Evolutionary conservation across 805 yeast genomes (phyloP).

Genomic region (Candida patagonica): DNA sequence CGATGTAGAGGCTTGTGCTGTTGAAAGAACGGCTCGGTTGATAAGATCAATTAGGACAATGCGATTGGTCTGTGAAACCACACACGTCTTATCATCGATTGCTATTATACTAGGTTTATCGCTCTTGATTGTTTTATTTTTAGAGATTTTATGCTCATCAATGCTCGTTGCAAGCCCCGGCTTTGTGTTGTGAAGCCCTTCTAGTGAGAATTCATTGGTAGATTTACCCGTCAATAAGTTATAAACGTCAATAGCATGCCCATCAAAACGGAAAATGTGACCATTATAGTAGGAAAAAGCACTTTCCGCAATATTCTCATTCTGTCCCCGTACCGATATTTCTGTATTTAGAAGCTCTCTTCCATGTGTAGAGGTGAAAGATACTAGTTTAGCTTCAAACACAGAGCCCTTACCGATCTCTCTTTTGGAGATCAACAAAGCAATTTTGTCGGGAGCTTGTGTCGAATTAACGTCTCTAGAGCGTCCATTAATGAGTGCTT

Average conservation of each 20-base stretch:
- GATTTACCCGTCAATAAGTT: background rate
- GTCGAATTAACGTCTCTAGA: conserved; percentile 6
- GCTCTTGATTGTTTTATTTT: too few relatives aligned
- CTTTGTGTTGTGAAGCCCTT: too few relatives aligned
- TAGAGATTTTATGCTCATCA: too few relatives aligned
- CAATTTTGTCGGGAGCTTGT: background rate
- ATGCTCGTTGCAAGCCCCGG: background rate
- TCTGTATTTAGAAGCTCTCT: conserved; percentile 4
- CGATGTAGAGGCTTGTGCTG: background rate
- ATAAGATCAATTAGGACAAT: conserved; percentile 1
- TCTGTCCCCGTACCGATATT: conserved; percentile 8
- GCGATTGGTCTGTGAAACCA: background rate
- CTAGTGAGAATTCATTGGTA: background rate
- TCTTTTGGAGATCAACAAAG: conserved; percentile 11
- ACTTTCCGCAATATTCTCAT: conserved; percentile 3
- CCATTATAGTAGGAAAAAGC: conserved; percentile 13
- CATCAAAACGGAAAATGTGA: conserved; percentile 9
- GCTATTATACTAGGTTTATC: conserved; percentile 2
- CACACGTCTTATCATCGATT: conserved; percentile 1
- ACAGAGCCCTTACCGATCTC: conserved; percentile 12
- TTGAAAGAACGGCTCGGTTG: conserved; percentile 1
- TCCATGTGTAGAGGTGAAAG: conserved; percentile 9
- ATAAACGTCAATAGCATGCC: background rate
- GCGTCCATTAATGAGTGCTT: conserved; percentile 5
- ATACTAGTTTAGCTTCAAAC: conserved; percentile 15